These are phyloP conservation scores for Gossypium rotundifolium DNA, from an alignment of 345 rosid species.

Conservation along the genomic window DNA sequence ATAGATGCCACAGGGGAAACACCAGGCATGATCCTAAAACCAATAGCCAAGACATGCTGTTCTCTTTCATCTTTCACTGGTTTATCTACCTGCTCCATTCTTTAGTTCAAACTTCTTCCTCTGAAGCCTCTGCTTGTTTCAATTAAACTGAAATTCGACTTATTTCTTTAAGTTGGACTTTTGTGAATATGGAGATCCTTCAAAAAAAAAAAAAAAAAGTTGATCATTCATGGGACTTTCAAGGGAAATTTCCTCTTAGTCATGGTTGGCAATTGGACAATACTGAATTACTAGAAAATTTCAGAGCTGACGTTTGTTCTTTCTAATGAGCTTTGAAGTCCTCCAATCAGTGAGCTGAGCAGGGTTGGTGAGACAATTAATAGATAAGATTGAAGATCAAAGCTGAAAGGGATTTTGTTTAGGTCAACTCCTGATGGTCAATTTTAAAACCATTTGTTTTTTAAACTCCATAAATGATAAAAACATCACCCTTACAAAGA, in stretches of 20 bases:
- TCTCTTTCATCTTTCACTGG: slow-evolving; percentile 28
- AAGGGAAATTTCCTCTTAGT: not conserved
- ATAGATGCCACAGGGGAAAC: slow-evolving; percentile 32
- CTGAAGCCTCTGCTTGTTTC: slow-evolving; percentile 6
- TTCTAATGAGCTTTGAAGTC: not conserved
- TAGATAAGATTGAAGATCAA: not conserved
- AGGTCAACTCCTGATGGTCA: slow-evolving; percentile 9
- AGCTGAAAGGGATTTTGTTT: slow-evolving; percentile 6
- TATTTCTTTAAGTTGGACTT: not conserved
- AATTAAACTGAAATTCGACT: not conserved
- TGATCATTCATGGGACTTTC: not conserved
- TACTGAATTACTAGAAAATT: not conserved
- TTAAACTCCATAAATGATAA: not conserved
- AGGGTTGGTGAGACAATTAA: not conserved
- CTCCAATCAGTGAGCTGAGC: not conserved
- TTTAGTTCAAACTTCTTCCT: slow-evolving; percentile 10
- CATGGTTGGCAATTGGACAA: not conserved
- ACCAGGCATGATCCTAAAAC: slow-evolving; percentile 32
- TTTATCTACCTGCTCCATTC: slow-evolving; percentile 10
- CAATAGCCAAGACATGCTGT: slow-evolving; percentile 22
- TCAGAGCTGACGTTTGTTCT: not conserved
- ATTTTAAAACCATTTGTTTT: not conserved
- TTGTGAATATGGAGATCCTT: not conserved
- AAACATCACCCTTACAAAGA: not conserved
- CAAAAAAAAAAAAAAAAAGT: not conserved